Percentiles rank a stretch among this genome's conserved stretches.
phyloP scores from a whole-genome alignment of 306 rosid genomes.

The Begonia peltatifolia region DNA sequence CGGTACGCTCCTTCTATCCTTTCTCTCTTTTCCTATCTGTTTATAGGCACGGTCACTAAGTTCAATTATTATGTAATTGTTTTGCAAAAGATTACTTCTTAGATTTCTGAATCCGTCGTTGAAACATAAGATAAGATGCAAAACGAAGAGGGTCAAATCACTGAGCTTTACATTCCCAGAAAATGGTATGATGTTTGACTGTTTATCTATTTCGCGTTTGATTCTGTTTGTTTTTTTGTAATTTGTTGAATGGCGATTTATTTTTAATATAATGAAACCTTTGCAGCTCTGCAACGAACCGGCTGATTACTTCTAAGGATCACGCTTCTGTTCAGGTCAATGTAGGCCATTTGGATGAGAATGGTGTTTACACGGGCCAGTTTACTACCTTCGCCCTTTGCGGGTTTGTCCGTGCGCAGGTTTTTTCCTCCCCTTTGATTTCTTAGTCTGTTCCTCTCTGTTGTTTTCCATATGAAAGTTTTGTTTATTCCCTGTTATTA shows the following conservation, averaged over 20 bases:
- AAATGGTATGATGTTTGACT: conserved; percentile 14
- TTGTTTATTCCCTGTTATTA: not conserved
- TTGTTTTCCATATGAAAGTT: not conserved
- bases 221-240: not conserved
- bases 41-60: too few relatives aligned
- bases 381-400: conserved; percentile 68
- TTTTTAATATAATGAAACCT: not conserved
- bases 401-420: conserved; percentile 74
- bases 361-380: conserved; percentile 48
- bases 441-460: not conserved
- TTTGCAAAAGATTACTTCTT: not conserved
- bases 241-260: not conserved
- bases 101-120: not conserved
- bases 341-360: conserved; percentile 65
- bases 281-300: conserved; percentile 64
- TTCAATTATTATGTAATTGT: too few relatives aligned
- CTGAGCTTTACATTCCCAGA: conserved; percentile 39
- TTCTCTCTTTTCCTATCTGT: too few relatives aligned
- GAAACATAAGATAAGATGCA: conserved; percentile 19
- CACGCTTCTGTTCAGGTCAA: conserved; percentile 74
- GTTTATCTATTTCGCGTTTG: not conserved
- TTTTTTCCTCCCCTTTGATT: not conserved
- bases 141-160: conserved; percentile 35
- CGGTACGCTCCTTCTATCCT: too few relatives aligned
- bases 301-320: conserved; percentile 66